Evolutionary conservation across 2,329 filamentous ascomycete species (phyloP), one percentile per base, ranked within the genome.

Genomic region (Pseudogymnoascus sp.): DNA sequence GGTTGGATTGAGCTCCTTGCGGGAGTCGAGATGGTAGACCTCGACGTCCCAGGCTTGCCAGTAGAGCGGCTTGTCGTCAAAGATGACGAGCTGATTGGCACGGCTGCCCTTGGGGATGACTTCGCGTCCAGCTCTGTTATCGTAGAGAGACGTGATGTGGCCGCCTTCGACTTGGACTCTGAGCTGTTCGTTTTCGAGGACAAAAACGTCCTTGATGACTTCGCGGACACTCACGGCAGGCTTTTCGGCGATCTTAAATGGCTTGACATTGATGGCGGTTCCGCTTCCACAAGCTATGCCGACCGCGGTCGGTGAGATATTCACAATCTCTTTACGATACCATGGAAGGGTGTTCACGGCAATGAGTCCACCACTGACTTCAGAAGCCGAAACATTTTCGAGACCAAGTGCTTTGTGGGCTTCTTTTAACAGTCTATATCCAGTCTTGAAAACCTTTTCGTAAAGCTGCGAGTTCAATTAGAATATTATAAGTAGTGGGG

Each of bases 41-140:
- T 99, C 94, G 5, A 97, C 93, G 73, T 99, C 93, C 92, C 93
- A 96, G 2, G 91, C 92, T 75, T 97, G 90, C 92, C 91, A 97
- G 77, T 95, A 96, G 22, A 97, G 81, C 20, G 92, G 92, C 76
- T 97, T 97, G 76, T 99, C 94, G 70, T 99, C 94, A 69, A 95
- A 97, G 22, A 97, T 85, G 65, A 97, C 92, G 58, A 94, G 84
- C 71, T 97, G 91, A 67, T 96, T 96, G 22, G 88, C 92, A 72
- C 92, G 92, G 22, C 83, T 82, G 37, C 83, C 85, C 66, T 82
- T 76, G 2, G 90, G 81, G 57, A 99, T 82, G 18, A 96, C 75
- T 72, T 99, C 91, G 59, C 93, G 86, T 25, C 88, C 79, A 8
- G 83, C 85, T 47, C 79, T 74, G 39, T 86, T 79, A 73, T 97